Evolutionary conservation across 202 grass and related monocot species (phyloP).

Genomic region (Dendrocalamus latiflorus): DNA sequence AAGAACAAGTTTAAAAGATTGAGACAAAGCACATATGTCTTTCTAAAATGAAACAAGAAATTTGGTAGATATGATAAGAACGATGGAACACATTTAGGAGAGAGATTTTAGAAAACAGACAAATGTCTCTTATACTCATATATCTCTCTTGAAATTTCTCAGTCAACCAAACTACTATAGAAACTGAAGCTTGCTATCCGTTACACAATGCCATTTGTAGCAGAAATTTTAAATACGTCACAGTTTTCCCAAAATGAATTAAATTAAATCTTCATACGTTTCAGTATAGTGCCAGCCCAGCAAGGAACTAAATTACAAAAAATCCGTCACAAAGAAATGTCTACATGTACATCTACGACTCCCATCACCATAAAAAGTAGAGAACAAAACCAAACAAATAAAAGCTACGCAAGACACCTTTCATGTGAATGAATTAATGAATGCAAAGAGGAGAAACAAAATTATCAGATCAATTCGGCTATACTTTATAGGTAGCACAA

Average conservation of each 20-base stretch:
- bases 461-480: background rate
- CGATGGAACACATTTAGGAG: background rate
- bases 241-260: constrained; percentile 2
- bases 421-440: background rate
- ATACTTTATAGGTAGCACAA: background rate
- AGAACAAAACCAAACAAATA: background rate
- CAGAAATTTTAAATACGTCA: background rate
- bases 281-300: background rate
- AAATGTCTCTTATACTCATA: background rate
- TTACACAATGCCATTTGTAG: constrained; percentile 11
- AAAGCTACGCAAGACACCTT: background rate
- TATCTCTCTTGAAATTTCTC: background rate
- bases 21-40: background rate
- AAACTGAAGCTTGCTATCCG: constrained; percentile 32
- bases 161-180: constrained; percentile 16
- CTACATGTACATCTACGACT: background rate
- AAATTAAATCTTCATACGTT: constrained; percentile 16
- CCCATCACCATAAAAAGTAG: background rate
- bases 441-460: background rate
- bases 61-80: background rate
- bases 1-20: background rate
- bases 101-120: background rate
- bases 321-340: background rate
- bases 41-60: background rate
- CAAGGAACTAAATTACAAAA: constrained; percentile 22